Evolutionary conservation across 148 eudicot genomes (phyloP).

Genomic region (Chenopodium quinoa): DNA sequence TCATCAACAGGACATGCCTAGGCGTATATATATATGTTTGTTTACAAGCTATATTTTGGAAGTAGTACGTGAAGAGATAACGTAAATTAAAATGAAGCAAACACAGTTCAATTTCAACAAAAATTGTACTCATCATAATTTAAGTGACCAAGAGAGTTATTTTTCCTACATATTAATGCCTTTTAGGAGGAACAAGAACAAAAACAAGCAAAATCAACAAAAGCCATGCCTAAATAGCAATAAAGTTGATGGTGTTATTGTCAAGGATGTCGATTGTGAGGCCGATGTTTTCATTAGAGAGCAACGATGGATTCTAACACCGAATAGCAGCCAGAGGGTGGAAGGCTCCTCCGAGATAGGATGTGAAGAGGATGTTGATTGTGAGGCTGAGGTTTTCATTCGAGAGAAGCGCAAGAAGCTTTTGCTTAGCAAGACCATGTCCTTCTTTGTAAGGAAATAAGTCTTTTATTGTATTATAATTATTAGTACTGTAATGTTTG

Average conservation of each 20-base stretch:
- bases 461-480: too few relatives aligned
- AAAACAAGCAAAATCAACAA: not conserved
- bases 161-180: not conserved
- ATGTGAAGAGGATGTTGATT: too few relatives aligned
- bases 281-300: not conserved
- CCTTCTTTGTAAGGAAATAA: too few relatives aligned
- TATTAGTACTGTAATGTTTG: too few relatives aligned
- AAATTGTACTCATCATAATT: too few relatives aligned
- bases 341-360: not conserved
- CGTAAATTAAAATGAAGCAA: too few relatives aligned
- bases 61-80: not conserved
- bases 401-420: too few relatives aligned
- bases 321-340: not conserved
- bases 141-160: not conserved
- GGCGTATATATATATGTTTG: not conserved
- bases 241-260: not conserved
- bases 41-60: not conserved
- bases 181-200: not conserved
- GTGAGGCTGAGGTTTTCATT: too few relatives aligned
- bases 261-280: not conserved
- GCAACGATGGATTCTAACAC: not conserved
- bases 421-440: too few relatives aligned
- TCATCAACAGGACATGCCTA: not conserved
- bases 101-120: too few relatives aligned
- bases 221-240: not conserved